Evolutionary conservation across 1,139 yeast species (phyloP).

Genomic region (Hansenula sp.): DNA sequence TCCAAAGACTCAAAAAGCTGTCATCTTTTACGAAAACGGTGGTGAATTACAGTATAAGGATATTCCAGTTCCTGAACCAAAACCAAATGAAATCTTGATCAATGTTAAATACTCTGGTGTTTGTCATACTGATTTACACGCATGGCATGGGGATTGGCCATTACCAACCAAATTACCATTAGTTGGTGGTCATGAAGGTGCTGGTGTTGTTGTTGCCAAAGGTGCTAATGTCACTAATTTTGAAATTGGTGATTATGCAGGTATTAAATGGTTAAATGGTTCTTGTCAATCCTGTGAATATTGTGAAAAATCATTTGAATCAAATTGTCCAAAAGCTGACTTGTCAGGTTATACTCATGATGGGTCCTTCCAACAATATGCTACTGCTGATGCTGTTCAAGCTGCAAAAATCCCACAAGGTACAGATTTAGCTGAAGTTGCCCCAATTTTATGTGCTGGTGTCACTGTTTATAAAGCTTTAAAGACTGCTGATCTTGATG

Average conservation of each 20-base stretch:
- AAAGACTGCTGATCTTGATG: slow-evolving; percentile 37
- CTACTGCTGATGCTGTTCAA: slow-evolving; percentile 59
- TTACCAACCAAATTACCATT: slow-evolving; percentile 45
- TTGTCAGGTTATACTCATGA: slow-evolving; percentile 56
- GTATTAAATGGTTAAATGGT: slow-evolving; percentile 58
- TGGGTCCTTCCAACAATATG: slow-evolving; percentile 34
- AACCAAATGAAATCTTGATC: slow-evolving; percentile 48
- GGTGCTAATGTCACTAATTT: slow-evolving; percentile 51
- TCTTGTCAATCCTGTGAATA: slow-evolving; percentile 53
- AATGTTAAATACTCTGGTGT: slow-evolving; percentile 53
- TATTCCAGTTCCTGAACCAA: slow-evolving; percentile 52
- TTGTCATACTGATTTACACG: slow-evolving; percentile 3
- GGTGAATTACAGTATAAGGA: slow-evolving; percentile 52
- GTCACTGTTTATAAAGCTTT: slow-evolving; percentile 2
- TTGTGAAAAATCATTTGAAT: slow-evolving; percentile 48
- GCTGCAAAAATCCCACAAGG: slow-evolving; percentile 54
- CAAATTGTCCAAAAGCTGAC: slow-evolving; percentile 52
- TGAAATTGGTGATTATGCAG: slow-evolving; percentile 55
- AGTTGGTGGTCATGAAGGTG: slow-evolving; percentile 68
- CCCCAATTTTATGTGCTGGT: slow-evolving; percentile 47
- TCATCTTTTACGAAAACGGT: slow-evolving; percentile 27
- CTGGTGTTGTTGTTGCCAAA: slow-evolving; percentile 54
- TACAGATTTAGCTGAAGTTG: slow-evolving; percentile 47
- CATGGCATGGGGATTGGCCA: slow-evolving; percentile 3
- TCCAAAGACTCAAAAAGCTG: slow-evolving; percentile 56